Base-by-base conservation (phyloP, 345 rosid genomes). In the Hypericum androsaemum region DNA sequence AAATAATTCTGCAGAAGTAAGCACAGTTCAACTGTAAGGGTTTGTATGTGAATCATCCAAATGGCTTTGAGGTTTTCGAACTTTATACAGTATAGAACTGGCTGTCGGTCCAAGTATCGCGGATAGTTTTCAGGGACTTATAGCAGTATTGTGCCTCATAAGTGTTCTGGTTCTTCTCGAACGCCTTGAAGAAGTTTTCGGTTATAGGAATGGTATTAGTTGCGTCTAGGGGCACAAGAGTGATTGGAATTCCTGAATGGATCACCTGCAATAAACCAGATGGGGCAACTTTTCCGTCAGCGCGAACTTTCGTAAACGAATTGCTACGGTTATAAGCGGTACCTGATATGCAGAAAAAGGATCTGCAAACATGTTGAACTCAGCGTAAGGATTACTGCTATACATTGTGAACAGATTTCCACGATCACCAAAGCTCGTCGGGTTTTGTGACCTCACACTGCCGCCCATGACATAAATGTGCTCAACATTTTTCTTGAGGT, bases 341-440 rank as follows among this genome's bases (percentile, higher is more conserved):
- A 84, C 94, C 85, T 86, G 96, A 59, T 86, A 84, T 41, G 97
- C 80, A 49, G 97, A 86, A 45, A 89, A 86, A 54, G 97, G 97
- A 60, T 89, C 96, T 22, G 54, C 82, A 45, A 84, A 89, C 39
- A 84, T 72, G 67, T 89, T 89, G 70, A 84, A 89, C 74, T 89
- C 96, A 0, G 90, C 96, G 47, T 77, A 89, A 53, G 96, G 97
- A 65, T 86, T 89, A 48, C 78, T 78, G 12, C 64, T 46, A 43
- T 70, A 86, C 67, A 63, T 80, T 8, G 96, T 75, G 68, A 71
- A 80, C 71, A 89, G 50, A 69, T 89, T 86, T 3, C 96, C 96
- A 7, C 22, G 71, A 65, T 74, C 75, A 37, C 89, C 86, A 36
- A 92, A 85, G 8, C 82, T 87, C 0, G 83, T 81, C 0, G 85